Conservation (phyloP, 805 yeast species). For the Blastobotrys robertii region DNA sequence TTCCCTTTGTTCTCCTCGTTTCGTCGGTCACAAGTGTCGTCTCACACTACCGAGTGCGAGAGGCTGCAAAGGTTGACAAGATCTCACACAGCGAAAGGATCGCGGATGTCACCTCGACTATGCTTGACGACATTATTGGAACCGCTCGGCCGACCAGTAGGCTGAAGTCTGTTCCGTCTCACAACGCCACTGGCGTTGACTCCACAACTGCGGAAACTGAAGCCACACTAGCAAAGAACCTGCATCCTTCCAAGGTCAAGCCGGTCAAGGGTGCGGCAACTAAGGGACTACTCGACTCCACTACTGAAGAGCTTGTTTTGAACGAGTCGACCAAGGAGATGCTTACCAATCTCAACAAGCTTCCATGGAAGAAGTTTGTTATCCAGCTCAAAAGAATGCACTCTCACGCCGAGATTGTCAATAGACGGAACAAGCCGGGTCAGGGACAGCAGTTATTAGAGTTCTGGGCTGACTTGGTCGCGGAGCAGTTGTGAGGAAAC, state of each 20-base stretch:
- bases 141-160: neutral
- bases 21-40: constrained; percentile 14
- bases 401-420: constrained; percentile 81
- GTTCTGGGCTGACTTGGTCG: constrained; percentile 18
- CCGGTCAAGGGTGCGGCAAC: neutral
- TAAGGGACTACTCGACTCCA: neutral
- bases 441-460: constrained; percentile 23
- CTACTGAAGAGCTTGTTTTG: constrained; percentile 21
- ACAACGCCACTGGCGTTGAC: too few species aligned
- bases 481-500: neutral
- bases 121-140: constrained; percentile 12
- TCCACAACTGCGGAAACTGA: too few species aligned
- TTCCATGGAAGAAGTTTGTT: constrained; percentile 73
- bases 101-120: constrained; percentile 13
- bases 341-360: constrained; percentile 43
- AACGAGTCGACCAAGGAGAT: constrained; percentile 33
- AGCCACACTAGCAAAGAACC: too few species aligned
- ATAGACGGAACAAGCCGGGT: constrained; percentile 34
- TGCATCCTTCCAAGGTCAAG: too few species aligned
- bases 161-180: too few species aligned
- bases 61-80: constrained; percentile 3
- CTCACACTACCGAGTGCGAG: constrained; percentile 13
- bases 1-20: constrained; percentile 13
- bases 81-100: constrained; percentile 6
- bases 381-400: constrained; percentile 62